Conservation (phyloP, 2,329 filamentous ascomycete genomes). For the Aspergillus sp. region DNA sequence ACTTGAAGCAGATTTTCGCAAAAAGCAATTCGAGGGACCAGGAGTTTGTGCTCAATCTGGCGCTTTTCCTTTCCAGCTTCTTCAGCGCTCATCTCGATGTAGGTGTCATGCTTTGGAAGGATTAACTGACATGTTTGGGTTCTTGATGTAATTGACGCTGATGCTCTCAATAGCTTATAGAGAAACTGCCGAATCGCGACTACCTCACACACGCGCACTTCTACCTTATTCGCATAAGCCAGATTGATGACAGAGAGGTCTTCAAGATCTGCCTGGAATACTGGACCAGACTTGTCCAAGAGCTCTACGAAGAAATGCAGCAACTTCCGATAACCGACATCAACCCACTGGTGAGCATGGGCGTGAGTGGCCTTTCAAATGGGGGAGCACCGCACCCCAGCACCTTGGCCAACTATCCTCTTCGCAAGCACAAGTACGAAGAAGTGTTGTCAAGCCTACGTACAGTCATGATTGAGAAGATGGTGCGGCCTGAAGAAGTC, state of each 20-base stretch:
- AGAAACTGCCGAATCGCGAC: slow-evolving; percentile 90
- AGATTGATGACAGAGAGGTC: slow-evolving; percentile 97
- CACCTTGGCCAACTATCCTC: slow-evolving; percentile 78
- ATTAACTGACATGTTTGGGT: neutral
- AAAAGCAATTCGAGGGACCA: slow-evolving; percentile 89
- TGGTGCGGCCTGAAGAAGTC: slow-evolving; percentile 97
- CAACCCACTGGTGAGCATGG: slow-evolving; percentile 79
- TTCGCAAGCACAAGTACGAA: slow-evolving; percentile 96
- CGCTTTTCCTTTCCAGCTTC: slow-evolving; percentile 93
- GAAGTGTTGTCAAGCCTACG: slow-evolving; percentile 89
- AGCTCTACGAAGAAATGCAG: slow-evolving; percentile 99
- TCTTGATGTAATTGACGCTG: slow-evolving; percentile 1
- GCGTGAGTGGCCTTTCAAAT: slow-evolving; percentile 60
- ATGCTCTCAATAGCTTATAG: slow-evolving; percentile 58
- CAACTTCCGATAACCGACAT: slow-evolving; percentile 85
- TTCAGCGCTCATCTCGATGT: slow-evolving; percentile 87
- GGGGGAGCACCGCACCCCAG: slow-evolving; percentile 77
- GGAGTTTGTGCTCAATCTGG: slow-evolving; percentile 94
- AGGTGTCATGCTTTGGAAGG: slow-evolving; percentile 20
- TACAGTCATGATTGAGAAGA: slow-evolving; percentile 99
- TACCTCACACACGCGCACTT: slow-evolving; percentile 95
- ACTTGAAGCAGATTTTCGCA: slow-evolving; percentile 84
- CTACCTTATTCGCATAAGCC: slow-evolving; percentile 94
- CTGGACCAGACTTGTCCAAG: slow-evolving; percentile 96
- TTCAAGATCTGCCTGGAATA: slow-evolving; percentile 99